Evolutionary conservation across 208 protist species (phyloP), one percentile per base, ranked within the genome.

Genomic region (Porcisia hertigi): DNA sequence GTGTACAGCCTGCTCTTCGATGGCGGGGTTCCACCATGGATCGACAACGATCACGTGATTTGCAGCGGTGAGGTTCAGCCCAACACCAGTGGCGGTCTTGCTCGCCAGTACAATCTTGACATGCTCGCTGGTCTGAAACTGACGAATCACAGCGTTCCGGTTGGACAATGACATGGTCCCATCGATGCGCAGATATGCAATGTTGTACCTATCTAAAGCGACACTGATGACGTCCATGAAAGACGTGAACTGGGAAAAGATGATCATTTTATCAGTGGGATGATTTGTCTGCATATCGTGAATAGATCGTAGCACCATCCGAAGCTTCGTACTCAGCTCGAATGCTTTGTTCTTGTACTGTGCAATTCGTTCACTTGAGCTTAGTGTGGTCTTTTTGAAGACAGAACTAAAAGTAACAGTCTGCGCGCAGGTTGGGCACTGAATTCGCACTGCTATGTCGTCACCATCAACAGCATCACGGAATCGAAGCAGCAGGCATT

Each of bases 211-310:
- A 8, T 89, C 77, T 1, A 99, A 80, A 2, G 90, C 79, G 0
- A 92, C 89, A 34, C 98, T 89, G 57, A 99, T 92, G 11, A 99
- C 82, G 77, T 99, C 97, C 80, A 99, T 95, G 83, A 99, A 98
- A 0, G 92, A 96, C 4, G 98, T 99, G 88, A 99, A 99, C 69
- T 99, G 98, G 16, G 95, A 98, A 77, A 99, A 99, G 20, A 99
- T 95, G 63, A 99, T 95, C 86, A 94, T 92, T 86, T 99, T 99
- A 57, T 96, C 92, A 43, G 85, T 80, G 23, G 88, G 89, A 72
- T 84, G 73, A 12, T 95, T 83, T 71, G 84, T 80, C 45, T 77
- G 81, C 90, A 98, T 95, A 16, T 86, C 81, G 7, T 87, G 71
- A 67, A 97, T 89, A 4, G 86, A 86, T 62, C 88, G 79, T 41